Percentiles rank a stretch among this genome's conserved stretches.
Conservation (phyloP, 495 filamentous ascomycete genomes). For the Penicillium manginii region DNA sequence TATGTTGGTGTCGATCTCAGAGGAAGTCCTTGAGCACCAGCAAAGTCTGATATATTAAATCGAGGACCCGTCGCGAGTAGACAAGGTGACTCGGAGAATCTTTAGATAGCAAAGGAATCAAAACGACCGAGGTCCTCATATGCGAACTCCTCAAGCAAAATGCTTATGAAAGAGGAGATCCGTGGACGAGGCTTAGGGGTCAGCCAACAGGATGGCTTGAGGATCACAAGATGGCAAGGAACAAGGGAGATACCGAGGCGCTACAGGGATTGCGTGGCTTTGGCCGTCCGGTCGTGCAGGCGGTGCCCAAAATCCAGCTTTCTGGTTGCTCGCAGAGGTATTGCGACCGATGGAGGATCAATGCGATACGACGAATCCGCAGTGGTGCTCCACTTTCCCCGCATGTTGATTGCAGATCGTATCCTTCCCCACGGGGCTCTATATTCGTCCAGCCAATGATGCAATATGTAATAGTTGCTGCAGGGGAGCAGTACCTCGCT, state of each 20-base stretch:
- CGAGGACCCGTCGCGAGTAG: not conserved
- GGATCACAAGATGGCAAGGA: conserved; percentile 4
- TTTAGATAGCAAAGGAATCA: not conserved
- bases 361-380: conserved; percentile 4
- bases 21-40: not conserved
- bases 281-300: not conserved
- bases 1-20: not conserved
- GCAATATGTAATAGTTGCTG: not conserved
- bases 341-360: conserved; percentile 1
- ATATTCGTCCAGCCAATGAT: conserved; percentile 4
- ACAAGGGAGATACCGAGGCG: conserved; percentile 6
- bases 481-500: conserved; percentile 3
- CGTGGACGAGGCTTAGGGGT: not conserved
- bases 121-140: not conserved
- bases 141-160: not conserved
- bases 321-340: not conserved
- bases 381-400: conserved; percentile 4
- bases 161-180: conserved; percentile 9
- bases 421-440: conserved; percentile 5
- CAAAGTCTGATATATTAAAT: not conserved
- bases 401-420: conserved; percentile 7
- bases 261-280: not conserved
- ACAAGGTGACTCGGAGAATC: not conserved
- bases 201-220: not conserved
- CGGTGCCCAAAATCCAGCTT: not conserved